Evolutionary conservation across 805 yeast genomes (phyloP).

Genomic region (Hanseniaspora lachancei): DNA sequence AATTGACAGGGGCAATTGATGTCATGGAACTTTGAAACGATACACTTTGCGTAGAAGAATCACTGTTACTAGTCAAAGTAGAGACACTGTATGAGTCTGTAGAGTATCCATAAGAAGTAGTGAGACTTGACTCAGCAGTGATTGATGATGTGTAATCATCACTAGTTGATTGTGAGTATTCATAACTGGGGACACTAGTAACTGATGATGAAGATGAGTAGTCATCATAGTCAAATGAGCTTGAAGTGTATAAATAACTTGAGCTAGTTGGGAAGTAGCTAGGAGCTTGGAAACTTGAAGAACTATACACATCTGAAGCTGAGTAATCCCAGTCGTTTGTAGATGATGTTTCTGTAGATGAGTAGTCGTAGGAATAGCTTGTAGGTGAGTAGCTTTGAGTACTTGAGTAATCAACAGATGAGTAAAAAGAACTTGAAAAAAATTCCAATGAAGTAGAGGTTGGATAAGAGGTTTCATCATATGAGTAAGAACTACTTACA

Average conservation of each 20-base stretch:
- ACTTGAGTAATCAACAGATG: too few species aligned
- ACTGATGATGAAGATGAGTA: background rate
- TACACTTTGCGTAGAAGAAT: constrained; percentile 13
- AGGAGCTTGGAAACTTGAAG: background rate
- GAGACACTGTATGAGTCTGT: constrained; percentile 2
- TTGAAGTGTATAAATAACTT: background rate
- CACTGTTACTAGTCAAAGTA: constrained; percentile 14
- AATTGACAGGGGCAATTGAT: background rate
- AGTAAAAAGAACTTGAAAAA: too few species aligned
- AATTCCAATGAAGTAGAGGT: too few species aligned
- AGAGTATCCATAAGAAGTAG: background rate
- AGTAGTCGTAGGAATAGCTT: background rate
- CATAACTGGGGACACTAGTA: background rate
- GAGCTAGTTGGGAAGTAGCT: too few species aligned
- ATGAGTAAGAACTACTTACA: too few species aligned
- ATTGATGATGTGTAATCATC: background rate
- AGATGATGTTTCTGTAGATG: background rate
- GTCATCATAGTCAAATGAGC: background rate
- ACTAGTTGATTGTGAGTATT: background rate
- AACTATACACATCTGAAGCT: background rate
- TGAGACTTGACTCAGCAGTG: background rate
- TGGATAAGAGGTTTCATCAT: too few species aligned
- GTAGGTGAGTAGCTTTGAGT: background rate
- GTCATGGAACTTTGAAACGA: background rate
- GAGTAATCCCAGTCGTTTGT: background rate